phyloP scores from a whole-genome alignment of 2,329 filamentous ascomycete species.

The Pseudocercospora vitis region DNA sequence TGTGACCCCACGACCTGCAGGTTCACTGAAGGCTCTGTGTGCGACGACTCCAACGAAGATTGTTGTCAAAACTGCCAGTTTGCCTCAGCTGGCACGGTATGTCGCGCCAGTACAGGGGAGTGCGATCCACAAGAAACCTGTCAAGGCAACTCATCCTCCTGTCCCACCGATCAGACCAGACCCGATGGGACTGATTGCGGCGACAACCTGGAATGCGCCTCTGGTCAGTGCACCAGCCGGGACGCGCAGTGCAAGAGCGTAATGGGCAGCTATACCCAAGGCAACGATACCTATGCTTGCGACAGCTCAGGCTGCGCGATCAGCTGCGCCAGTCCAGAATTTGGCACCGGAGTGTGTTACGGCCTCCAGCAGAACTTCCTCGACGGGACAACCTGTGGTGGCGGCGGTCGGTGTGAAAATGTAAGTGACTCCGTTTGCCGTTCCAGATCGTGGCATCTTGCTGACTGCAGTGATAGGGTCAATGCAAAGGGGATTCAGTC shows the following conservation, averaged over 20 bases:
- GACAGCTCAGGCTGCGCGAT: constrained; percentile 70
- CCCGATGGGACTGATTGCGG: constrained; percentile 74
- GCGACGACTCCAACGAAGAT: constrained; percentile 81
- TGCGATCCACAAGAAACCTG: constrained; percentile 89
- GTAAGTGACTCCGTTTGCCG: constrained; percentile 42
- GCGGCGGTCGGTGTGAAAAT: constrained; percentile 75
- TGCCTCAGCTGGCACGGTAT: constrained; percentile 67
- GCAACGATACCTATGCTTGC: constrained; percentile 80
- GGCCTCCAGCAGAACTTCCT: constrained; percentile 86
- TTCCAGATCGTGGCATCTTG: background rate
- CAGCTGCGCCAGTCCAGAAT: constrained; percentile 70
- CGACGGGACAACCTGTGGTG: constrained; percentile 82
- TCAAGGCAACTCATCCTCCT: constrained; percentile 68
- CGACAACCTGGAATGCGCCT: constrained; percentile 72
- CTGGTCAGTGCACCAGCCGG: constrained; percentile 90
- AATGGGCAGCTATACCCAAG: constrained; percentile 71
- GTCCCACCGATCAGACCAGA: constrained; percentile 69
- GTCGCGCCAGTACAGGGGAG: constrained; percentile 72
- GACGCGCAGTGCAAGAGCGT: constrained; percentile 84
- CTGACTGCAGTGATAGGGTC: constrained; percentile 51
- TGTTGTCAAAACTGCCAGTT: constrained; percentile 76
- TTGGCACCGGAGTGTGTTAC: constrained; percentile 66
- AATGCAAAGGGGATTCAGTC: constrained; percentile 70
- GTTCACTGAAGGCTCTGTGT: constrained; percentile 73
- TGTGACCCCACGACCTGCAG: constrained; percentile 86